Evolutionary conservation across 805 yeast genomes (phyloP).

Genomic region (Yarrowia deformans): DNA sequence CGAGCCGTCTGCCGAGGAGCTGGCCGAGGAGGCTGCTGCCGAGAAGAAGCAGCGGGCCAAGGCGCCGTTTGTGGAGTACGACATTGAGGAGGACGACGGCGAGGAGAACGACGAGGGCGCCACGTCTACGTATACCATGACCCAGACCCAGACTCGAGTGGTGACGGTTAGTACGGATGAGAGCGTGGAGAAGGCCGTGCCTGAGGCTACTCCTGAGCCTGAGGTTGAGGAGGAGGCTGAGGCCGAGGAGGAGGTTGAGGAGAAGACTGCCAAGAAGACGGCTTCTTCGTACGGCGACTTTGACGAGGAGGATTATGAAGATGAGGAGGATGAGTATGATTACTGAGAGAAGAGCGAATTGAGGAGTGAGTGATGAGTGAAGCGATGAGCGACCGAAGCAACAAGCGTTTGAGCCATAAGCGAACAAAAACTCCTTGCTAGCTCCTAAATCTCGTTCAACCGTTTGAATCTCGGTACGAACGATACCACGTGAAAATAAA

Average conservation of each 20-base stretch:
- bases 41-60: slow-evolving; percentile 39
- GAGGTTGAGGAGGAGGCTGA: slow-evolving; percentile 15
- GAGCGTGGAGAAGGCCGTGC: not conserved
- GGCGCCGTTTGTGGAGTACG: slow-evolving; percentile 40
- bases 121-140: slow-evolving; percentile 23
- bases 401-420: too few relatives aligned
- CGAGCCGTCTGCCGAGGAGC: slow-evolving; percentile 45
- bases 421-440: too few relatives aligned
- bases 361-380: too few relatives aligned
- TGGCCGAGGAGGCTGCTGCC: slow-evolving; percentile 33
- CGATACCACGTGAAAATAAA: not conserved
- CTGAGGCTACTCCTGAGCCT: slow-evolving; percentile 6
- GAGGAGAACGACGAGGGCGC: slow-evolving; percentile 39
- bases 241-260: slow-evolving; percentile 2
- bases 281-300: slow-evolving; percentile 32
- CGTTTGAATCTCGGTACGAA: too few relatives aligned
- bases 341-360: not conserved
- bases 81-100: slow-evolving; percentile 22
- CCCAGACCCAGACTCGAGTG: slow-evolving; percentile 26
- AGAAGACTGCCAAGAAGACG: slow-evolving; percentile 17
- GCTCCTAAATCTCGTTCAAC: too few relatives aligned
- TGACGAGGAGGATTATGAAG: slow-evolving; percentile 38
- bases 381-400: too few relatives aligned
- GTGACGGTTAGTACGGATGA: slow-evolving; percentile 15
- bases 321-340: slow-evolving; percentile 36